Evolutionary conservation across 306 rosid species (phyloP), one percentile per base, ranked within the genome.

Genomic region (Vachellia pachyceras): DNA sequence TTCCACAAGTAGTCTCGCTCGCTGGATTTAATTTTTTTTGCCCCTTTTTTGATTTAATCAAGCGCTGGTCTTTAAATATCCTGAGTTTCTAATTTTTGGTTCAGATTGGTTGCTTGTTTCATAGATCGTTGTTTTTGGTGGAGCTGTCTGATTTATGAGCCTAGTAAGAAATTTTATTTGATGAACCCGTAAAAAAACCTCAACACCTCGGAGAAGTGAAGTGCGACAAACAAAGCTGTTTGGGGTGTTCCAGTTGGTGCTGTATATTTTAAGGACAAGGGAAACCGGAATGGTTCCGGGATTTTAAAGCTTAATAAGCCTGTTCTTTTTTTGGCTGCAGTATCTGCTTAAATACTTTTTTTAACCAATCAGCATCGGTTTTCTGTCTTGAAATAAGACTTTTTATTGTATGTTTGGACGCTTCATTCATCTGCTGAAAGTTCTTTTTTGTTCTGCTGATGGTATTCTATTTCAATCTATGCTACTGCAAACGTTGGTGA

Each of bases 81-180:
- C 36, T 23, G 7, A 61, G 39, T 63, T 1, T 46, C 4, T 63
- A 1, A 14, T 25, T 50, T 60, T 6, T 14, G 37, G 57, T 45
- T 3, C 42, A 22, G 55, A 73, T 73, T 73, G 36, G 15, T 60
- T 7, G 20, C 71, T 60, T 44, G 70, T 41, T 58, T 2, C 44
- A 5, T 76, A 25, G 79, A 76, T 76, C 58, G 33, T 42, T 52
- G 25, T 47, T 70, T 65, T 5, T 75, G 3, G 47, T 63, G 61
- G 77, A 20, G 40, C 60, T 64, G 5, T 73, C 73, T 60, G 17
- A 23, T 81, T 67, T 50, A n/a, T 46, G 75, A n/a, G 39, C 50
- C 35, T 18, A 2, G 39, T 47, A 0, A 17, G 5, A 45, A 69
- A 44, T 57, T 64, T 11, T 39, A 15, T 42, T 11, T 6, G 7